Percentiles rank a stretch among this genome's conserved stretches.
Conservation (phyloP, 495 filamentous ascomycete genomes). For the Podospora didyma region DNA sequence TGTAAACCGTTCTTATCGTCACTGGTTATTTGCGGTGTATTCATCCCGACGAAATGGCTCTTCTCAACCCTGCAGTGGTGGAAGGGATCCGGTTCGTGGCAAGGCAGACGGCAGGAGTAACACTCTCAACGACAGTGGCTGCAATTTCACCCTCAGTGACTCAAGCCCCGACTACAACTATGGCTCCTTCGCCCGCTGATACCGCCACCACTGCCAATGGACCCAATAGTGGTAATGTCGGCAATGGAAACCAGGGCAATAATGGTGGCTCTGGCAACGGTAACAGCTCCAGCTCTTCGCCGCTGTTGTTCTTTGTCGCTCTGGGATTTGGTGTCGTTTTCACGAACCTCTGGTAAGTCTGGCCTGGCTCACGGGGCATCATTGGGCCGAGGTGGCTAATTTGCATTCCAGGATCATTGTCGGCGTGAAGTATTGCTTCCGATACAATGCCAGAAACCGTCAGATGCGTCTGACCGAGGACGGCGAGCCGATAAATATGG, state of each 20-base stretch:
- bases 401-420: conserved; percentile 84
- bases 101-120: conserved; percentile 17
- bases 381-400: conserved; percentile 23
- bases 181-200: not conserved
- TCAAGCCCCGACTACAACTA: not conserved
- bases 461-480: conserved; percentile 74
- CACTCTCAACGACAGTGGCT: not conserved
- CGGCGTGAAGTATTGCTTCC: conserved; percentile 98
- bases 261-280: conserved; percentile 2
- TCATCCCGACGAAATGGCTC: conserved; percentile 21
- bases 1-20: conserved; percentile 15
- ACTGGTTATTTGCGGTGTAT: conserved; percentile 9
- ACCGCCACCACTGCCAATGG: conserved; percentile 13
- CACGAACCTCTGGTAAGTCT: conserved; percentile 89
- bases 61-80: conserved; percentile 23
- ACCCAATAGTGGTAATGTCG: not conserved
- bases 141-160: not conserved
- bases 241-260: not conserved
- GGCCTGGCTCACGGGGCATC: conserved; percentile 15
- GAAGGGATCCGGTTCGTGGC: conserved; percentile 23
- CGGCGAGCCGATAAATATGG: conserved; percentile 81
- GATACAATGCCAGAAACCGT: conserved; percentile 93
- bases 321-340: conserved; percentile 98
- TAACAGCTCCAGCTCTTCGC: conserved; percentile 66
- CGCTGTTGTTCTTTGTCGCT: conserved; percentile 93